Conservation (phyloP, 306 rosid species). For the Cucumis cinereus region DNA sequence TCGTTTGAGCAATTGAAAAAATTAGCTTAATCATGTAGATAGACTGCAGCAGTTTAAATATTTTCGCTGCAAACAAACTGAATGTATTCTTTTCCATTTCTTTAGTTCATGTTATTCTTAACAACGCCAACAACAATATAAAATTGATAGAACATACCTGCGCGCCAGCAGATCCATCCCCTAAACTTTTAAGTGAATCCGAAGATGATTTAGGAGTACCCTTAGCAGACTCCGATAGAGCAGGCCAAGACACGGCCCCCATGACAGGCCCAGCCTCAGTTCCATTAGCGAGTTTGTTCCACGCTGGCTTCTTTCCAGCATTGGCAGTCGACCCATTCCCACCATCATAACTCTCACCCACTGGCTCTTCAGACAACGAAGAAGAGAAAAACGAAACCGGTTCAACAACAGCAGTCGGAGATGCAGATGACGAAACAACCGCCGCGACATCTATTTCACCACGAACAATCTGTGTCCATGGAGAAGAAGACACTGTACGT, state of each 20-base stretch:
- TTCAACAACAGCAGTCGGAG: constrained; percentile 22
- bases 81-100: background rate
- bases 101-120: background rate
- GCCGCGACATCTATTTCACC: constrained; percentile 41
- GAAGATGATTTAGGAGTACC: constrained; percentile 32
- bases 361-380: constrained; percentile 28
- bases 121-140: background rate
- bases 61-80: background rate
- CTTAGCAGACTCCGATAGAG: constrained; percentile 47
- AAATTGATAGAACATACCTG: constrained; percentile 39
- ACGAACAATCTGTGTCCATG: constrained; percentile 49
- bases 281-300: constrained; percentile 63
- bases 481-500: constrained; percentile 17
- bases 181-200: constrained; percentile 41
- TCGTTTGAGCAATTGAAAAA: background rate
- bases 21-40: background rate
- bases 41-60: background rate
- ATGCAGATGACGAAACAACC: constrained; percentile 23
- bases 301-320: constrained; percentile 48
- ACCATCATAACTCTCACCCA: constrained; percentile 28
- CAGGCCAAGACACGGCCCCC: constrained; percentile 64
- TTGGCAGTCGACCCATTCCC: constrained; percentile 18
- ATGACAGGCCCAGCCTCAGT: constrained; percentile 50
- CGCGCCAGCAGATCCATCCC: constrained; percentile 36
- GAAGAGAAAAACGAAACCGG: constrained; percentile 9